These are phyloP conservation scores for Nitzschia putrida DNA, from an alignment of 108 stramenopile species.

Conservation along the genomic window DNA sequence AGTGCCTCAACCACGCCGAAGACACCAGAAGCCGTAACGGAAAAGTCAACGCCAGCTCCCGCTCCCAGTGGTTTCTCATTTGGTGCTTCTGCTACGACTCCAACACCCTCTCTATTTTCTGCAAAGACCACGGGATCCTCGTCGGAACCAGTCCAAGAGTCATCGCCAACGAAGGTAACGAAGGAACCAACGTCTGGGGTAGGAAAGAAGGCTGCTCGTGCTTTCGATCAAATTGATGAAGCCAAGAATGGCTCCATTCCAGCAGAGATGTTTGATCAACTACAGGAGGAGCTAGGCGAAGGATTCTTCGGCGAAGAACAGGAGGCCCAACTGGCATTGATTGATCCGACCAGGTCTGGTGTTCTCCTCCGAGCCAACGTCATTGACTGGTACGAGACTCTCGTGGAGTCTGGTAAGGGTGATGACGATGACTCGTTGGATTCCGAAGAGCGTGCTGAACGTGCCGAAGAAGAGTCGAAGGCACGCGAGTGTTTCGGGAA, in stretches of 20 bases:
- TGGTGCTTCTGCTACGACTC: slow-evolving; percentile 15
- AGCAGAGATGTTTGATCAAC: slow-evolving; percentile 48
- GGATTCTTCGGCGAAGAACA: slow-evolving; percentile 85
- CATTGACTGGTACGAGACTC: slow-evolving; percentile 67
- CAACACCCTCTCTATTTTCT: too few species aligned
- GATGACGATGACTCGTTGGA: slow-evolving; percentile 54
- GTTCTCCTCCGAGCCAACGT: slow-evolving; percentile 51
- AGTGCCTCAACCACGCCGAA: background rate
- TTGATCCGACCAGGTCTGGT: slow-evolving; percentile 57
- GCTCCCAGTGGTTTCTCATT: slow-evolving; percentile 34
- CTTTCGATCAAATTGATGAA: slow-evolving; percentile 57
- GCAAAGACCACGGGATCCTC: too few species aligned
- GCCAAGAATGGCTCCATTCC: slow-evolving; percentile 48
- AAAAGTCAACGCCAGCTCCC: background rate
- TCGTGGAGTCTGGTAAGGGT: slow-evolving; percentile 43
- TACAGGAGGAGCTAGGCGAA: slow-evolving; percentile 80
- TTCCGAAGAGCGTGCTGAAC: slow-evolving; percentile 47
- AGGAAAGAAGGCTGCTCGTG: slow-evolving; percentile 3
- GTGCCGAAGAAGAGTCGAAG: slow-evolving; percentile 69
- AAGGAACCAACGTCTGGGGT: slow-evolving; percentile 7
- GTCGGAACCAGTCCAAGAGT: too few species aligned
- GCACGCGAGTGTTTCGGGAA: slow-evolving; percentile 52
- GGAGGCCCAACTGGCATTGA: slow-evolving; percentile 57
- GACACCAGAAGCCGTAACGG: background rate
- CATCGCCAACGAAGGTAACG: too few species aligned